Conservation (phyloP, 345 rosid species). For the Barbarea vulgaris region DNA sequence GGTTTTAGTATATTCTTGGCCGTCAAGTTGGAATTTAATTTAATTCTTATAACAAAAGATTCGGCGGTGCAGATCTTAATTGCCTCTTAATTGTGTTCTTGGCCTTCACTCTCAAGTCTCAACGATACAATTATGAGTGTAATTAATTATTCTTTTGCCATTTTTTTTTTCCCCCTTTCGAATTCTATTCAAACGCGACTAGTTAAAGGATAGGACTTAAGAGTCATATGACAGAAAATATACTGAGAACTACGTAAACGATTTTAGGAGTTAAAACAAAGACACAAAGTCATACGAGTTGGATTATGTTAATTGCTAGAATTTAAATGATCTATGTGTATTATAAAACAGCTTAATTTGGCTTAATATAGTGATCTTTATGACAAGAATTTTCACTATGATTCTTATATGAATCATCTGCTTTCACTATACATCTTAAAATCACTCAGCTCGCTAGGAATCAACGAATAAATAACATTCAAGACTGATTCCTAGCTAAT, state of each 20-base stretch:
- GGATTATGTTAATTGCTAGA: not conserved
- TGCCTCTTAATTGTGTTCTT: slow-evolving; percentile 18
- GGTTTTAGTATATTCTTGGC: slow-evolving; percentile 20
- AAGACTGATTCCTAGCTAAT: not conserved
- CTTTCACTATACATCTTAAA: slow-evolving; percentile 1
- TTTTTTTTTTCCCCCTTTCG: not conserved
- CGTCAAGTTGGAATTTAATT: slow-evolving; percentile 24
- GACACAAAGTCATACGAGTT: not conserved
- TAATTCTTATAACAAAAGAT: not conserved
- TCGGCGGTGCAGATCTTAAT: not conserved
- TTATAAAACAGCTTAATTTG: not conserved
- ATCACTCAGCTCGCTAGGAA: not conserved
- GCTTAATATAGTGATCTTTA: not conserved
- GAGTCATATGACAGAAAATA: not conserved
- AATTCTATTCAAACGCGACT: not conserved
- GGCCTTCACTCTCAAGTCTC: slow-evolving; percentile 14
- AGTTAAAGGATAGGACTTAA: not conserved
- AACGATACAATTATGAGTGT: not conserved
- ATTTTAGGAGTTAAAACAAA: not conserved
- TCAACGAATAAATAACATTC: not conserved
- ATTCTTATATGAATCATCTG: slow-evolving; percentile 12
- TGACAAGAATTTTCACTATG: slow-evolving; percentile 4
- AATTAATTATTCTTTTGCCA: not conserved
- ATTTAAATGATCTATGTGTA: not conserved
- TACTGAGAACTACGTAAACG: not conserved